These are phyloP conservation scores for Achaetomiella virescens DNA, from an alignment of 495 filamentous ascomycete species.

Conservation along the genomic window DNA sequence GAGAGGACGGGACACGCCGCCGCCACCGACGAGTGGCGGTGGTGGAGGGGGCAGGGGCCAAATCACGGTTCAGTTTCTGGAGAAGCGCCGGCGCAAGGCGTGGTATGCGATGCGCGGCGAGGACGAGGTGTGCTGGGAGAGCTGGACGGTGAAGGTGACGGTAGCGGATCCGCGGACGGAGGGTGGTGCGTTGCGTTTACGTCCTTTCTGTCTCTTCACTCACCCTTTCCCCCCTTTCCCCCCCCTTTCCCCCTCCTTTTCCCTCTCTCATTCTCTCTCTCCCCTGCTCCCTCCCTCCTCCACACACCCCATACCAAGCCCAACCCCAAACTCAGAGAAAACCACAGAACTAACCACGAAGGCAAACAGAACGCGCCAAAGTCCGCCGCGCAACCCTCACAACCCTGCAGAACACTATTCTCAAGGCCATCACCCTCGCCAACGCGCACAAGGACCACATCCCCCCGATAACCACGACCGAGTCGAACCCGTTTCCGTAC, in stretches of 20 bases:
- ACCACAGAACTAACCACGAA: conserved; percentile 11
- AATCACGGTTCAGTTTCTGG: conserved; percentile 88
- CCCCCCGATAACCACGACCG: conserved; percentile 89
- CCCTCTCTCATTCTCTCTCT: neutral
- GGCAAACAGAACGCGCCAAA: conserved; percentile 66
- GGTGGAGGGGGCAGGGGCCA: conserved; percentile 73
- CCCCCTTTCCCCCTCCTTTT: neutral
- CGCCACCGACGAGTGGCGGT: conserved; percentile 1
- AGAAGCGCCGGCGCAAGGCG: conserved; percentile 77
- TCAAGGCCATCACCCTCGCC: conserved; percentile 81
- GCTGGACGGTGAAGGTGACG: conserved; percentile 87
- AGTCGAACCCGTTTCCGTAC: conserved; percentile 92
- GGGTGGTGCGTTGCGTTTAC: conserved; percentile 54
- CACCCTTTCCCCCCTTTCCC: neutral
- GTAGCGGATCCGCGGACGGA: conserved; percentile 85
- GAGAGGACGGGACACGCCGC: conserved; percentile 2
- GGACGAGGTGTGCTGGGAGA: conserved; percentile 95
- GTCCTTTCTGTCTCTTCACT: neutral
- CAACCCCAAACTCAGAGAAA: neutral
- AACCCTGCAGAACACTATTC: conserved; percentile 73
- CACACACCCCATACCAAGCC: neutral
- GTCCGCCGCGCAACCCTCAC: conserved; percentile 82
- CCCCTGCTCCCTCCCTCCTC: neutral
- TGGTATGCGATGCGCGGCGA: conserved; percentile 75
- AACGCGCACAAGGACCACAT: conserved; percentile 93